Evolutionary conservation across 177 flowering plant species (phyloP).

Genomic region (Tripterygium wilfordii): DNA sequence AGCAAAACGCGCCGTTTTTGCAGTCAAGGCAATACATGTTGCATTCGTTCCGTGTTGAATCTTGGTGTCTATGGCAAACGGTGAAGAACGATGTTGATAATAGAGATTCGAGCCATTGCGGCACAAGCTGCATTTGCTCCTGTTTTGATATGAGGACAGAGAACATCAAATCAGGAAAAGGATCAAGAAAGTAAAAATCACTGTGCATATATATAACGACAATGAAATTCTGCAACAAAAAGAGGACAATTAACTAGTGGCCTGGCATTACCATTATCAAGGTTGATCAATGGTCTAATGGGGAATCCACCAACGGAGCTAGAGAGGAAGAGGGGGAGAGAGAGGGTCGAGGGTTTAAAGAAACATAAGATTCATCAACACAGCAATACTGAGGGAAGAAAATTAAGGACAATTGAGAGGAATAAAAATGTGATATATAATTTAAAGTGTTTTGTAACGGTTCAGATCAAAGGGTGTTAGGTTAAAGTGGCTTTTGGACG

Average conservation of each 20-base stretch:
- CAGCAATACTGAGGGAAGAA: background rate
- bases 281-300: too few relatives aligned
- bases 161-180: background rate
- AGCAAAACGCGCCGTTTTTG: conserved; percentile 18
- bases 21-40: conserved; percentile 26
- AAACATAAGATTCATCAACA: conserved; percentile 7
- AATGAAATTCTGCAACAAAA: too few relatives aligned
- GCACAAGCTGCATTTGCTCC: conserved; percentile 7
- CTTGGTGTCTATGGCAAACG: conserved; percentile 11
- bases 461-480: conserved; percentile 7
- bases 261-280: too few relatives aligned
- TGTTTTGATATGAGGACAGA: background rate
- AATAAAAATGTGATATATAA: too few relatives aligned
- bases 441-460: conserved; percentile 2
- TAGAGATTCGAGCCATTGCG: conserved; percentile 17
- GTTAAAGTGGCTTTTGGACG: conserved; percentile 5
- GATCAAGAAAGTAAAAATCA: too few relatives aligned
- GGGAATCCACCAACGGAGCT: too few relatives aligned
- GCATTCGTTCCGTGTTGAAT: conserved; percentile 13
- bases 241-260: too few relatives aligned
- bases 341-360: background rate
- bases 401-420: background rate
- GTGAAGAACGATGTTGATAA: conserved; percentile 17
- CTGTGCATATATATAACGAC: too few relatives aligned
- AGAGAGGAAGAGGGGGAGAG: background rate